Conservation (phyloP, 1,139 yeast species). For the Sugiyamaella xylanicola region DNA sequence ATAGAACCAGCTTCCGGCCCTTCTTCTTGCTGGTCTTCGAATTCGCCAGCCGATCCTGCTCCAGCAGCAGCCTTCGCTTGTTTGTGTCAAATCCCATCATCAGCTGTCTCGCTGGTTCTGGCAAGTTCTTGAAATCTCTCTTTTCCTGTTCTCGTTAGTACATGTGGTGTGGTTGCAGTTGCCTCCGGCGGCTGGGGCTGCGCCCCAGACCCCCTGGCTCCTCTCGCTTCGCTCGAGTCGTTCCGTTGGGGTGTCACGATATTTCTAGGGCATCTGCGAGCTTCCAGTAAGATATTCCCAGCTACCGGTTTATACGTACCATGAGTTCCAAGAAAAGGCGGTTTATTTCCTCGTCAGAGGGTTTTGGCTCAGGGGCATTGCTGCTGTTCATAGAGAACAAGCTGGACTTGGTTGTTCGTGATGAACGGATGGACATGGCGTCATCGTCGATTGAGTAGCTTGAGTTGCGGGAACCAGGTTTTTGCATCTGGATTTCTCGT, state of each 20-base stretch:
- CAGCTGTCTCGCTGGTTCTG: slow-evolving; percentile 74
- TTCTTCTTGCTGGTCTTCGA: slow-evolving; percentile 57
- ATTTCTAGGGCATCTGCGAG: background rate
- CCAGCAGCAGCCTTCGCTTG: slow-evolving; percentile 89
- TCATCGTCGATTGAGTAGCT: slow-evolving; percentile 25
- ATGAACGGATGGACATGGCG: slow-evolving; percentile 26
- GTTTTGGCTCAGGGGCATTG: slow-evolving; percentile 37
- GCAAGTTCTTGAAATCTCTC: slow-evolving; percentile 79
- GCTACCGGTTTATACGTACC: slow-evolving; percentile 34
- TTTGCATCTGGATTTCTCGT: too few relatives aligned
- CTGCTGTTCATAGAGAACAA: slow-evolving; percentile 24
- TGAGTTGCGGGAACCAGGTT: slow-evolving; percentile 12
- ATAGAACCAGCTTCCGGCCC: slow-evolving; percentile 41
- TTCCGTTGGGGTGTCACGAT: slow-evolving; percentile 36
- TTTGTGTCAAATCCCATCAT: slow-evolving; percentile 74
- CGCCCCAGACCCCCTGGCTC: background rate
- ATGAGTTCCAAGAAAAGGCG: slow-evolving; percentile 43
- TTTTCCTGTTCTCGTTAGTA: slow-evolving; percentile 55
- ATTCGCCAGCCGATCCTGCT: slow-evolving; percentile 83
- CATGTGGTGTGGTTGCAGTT: background rate
- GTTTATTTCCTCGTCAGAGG: slow-evolving; percentile 42
- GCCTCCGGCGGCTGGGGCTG: slow-evolving; percentile 3
- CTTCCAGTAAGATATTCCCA: too few relatives aligned
- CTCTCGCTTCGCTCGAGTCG: background rate
- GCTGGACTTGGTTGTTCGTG: slow-evolving; percentile 27